Evolutionary conservation across 1,284 basidiomycete species (phyloP), one percentile per base, ranked within the genome.

Genomic region (Trichosporon asahii): DNA sequence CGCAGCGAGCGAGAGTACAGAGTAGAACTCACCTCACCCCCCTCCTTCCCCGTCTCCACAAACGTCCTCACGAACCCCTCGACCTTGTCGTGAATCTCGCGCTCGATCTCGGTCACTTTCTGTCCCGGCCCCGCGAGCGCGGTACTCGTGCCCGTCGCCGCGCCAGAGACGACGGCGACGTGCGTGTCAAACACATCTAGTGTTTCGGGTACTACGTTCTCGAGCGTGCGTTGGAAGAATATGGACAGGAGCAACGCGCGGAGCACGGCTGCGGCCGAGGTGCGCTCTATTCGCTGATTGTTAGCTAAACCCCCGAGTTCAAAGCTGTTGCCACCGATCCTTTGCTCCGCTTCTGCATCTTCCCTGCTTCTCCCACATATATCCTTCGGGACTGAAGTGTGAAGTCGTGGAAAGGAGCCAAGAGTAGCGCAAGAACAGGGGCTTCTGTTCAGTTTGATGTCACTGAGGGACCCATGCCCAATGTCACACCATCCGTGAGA

Each of bases 141-240:
- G n/a, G n/a, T n/a, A n/a, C n/a, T n/a, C 7, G 31, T 3, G 23
- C 66, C 25, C 7, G 29, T 25, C 18, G 27, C 63, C 12, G 31
- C 61, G 1, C 33, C 44, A 66, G 35, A 18, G 55, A 31, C 15
- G 27, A 31, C 57, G 7, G 80, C 81, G 6, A 81, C 76, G 61
- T 82, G 79, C 12, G 75, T 75, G 53, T 81, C 81, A 7, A 76
- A 72, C 9, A 80, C 66, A 31, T 80, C 81, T 33, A 75, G 60
- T 11, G 80, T 80, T 44, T 78, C 74, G 0, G 81, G 80, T 49
- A 80, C 79, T 57, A 77, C 61, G 33, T 71, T 74, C 66, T 81
- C 80, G 65, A 80, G 67, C 7, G 61, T 71, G 14, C 81, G 73
- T 46, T 82, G 81, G 72, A 82, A 82, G 77, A 80, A 79, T 65